Base-by-base conservation (phyloP, 805 yeast species). In the Saturnispora hagleri region DNA sequence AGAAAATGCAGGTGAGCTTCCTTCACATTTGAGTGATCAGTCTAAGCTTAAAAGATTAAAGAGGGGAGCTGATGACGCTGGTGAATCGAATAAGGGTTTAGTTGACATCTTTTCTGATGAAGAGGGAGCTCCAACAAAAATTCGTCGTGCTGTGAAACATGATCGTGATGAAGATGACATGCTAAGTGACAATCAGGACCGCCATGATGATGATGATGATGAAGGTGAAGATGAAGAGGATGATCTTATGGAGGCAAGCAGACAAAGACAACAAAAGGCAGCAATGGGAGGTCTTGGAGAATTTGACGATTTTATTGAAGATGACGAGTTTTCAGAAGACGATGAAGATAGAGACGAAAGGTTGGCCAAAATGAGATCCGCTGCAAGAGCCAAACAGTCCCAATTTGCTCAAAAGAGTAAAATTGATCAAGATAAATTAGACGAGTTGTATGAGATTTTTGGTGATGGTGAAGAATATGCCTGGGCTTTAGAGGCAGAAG, bases 391-490 rank as follows among this genome's bases (percentile, higher is more conserved):
- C 20, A 61, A 62, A 46, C 67, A 65, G 41, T 57, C 58, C 13
- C 62, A 64, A 40, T 62, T 64, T 45, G 55, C 67, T 13, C 62
- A 63, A 49, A 60, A 60, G 47, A 63, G 71, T 55, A 76, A 87
- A 61, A 70, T 86, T 43, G 96, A 93, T 60, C 84, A 93, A 51
- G 98, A 93, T 61, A 87, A 88, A 65, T 79, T 91, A 57, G 93
- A 89, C 62, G 97, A 91, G 67, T 79, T 93, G 63, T 89, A 82
- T 62, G 99, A 93, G 65, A 88, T 93, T 13, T 93, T 93, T 65
- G 99, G 99, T 58, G 95, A 89, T 66, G 99, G 99, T 48, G 89
- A 83, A 57, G 97, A 91, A 63, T 93, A 93, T 68, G 97, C 88
- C 52, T 93, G 99, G 98, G 99, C 99, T 12, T 73, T 93, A 51